Base-by-base conservation (phyloP, 2,329 filamentous ascomycete genomes). In the Mollisia scopiformis region DNA sequence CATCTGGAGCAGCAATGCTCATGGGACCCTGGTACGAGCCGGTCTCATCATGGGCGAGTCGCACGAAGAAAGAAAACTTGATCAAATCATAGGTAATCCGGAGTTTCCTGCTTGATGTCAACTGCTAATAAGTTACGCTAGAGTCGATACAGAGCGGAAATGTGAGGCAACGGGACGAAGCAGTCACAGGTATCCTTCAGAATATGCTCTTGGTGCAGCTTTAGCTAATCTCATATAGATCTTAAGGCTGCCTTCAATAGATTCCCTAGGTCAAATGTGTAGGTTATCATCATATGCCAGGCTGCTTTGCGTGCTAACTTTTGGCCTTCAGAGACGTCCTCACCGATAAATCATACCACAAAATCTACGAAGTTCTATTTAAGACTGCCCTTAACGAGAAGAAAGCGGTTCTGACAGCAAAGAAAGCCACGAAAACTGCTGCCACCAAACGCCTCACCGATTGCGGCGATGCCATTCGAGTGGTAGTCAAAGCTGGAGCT, bases 291-390 rank as follows among this genome's bases (percentile, higher is more conserved):
- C 30, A 13, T 31, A 10, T 6, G 10, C 3, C n/a, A n/a, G 5
- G 10, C 16, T 21, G 21, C 25, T 27, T 13, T 10, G 16, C 2
- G 11, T 16, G 47, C 63, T 72, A 56, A 69, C 35, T 2, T 16
- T 30, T 19, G 30, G 23, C 55, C 62, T 58, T 60, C 59, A 70
- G 70, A 37, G 62, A 74, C 30, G 70, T 75, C 13, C 79, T 97
- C 33, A 84, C 83, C 49, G 92, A 96, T 72, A 91, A 90, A 72
- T 84, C 84, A n/a, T 96, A 91, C 67, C 89, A 95, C 71, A 84
- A 85, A 61, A 87, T 97, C 46, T 91, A 92, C 68, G 92, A 97
- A 70, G 84, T 86, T 1, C 78, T 98, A 2, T 97, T 97, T 71
- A 82, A 84, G 57, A 88, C 83, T 71, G 84, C 84, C 1, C 74